These are phyloP conservation scores for Mycosarcoma mackinlayi DNA, from an alignment of 1,284 basidiomycete species.

Conservation along the genomic window DNA sequence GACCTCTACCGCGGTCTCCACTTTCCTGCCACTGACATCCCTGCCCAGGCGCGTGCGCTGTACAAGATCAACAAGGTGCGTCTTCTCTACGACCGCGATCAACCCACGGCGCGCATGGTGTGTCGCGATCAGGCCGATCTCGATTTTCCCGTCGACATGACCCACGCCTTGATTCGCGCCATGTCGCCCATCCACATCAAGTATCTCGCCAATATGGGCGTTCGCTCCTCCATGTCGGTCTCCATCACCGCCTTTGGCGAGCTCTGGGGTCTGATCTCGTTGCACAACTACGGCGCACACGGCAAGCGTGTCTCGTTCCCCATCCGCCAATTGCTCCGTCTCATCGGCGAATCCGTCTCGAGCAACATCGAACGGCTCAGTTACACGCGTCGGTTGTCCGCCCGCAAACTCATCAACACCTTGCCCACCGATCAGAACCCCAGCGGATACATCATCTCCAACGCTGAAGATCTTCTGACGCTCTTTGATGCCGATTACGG, in stretches of 20 bases:
- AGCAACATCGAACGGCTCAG: constrained; percentile 84
- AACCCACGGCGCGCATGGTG: constrained; percentile 81
- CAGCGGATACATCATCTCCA: constrained; percentile 85
- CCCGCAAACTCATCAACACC: constrained; percentile 84
- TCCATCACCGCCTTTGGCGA: constrained; percentile 86
- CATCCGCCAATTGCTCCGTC: constrained; percentile 76
- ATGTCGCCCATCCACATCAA: constrained; percentile 91
- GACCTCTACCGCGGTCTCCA: constrained; percentile 81
- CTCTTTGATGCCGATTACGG: constrained; percentile 88
- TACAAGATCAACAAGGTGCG: constrained; percentile 81
- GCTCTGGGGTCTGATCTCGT: constrained; percentile 85
- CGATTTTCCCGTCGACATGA: constrained; percentile 83
- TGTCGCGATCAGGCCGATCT: constrained; percentile 77
- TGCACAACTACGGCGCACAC: constrained; percentile 81
- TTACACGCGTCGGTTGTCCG: constrained; percentile 81
- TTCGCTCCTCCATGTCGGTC: constrained; percentile 68
- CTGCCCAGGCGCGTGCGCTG: constrained; percentile 73
- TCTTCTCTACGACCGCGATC: constrained; percentile 81
- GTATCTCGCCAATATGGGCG: constrained; percentile 71
- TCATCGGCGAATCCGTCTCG: constrained; percentile 84
- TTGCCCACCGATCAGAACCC: constrained; percentile 79
- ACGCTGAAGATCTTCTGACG: constrained; percentile 83
- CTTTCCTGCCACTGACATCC: constrained; percentile 75
- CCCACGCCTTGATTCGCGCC: constrained; percentile 83
- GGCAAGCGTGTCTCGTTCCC: constrained; percentile 88